A percentile compares a stretch with the other conserved stretches of the same genome.
Conservation (phyloP, 75 land plant species). For the Pinus tabuliformis region DNA sequence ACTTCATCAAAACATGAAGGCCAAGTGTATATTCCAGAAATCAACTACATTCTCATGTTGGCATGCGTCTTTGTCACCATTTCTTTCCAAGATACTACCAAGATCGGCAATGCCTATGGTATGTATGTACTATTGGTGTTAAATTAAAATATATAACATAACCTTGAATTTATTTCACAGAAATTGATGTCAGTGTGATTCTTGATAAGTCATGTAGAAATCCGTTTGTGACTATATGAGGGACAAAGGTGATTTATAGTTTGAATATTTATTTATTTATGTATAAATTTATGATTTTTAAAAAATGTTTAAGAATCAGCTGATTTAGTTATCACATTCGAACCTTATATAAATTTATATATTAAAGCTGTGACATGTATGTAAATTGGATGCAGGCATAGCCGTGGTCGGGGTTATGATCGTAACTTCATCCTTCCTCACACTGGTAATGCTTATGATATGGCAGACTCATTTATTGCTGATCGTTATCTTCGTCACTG, state of each 20-base stretch:
- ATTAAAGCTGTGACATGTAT: no score
- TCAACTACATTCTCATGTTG: slow-evolving; percentile 52
- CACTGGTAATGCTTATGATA: slow-evolving; percentile 43
- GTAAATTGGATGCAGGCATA: slow-evolving; percentile 19
- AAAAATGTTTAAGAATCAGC: no score
- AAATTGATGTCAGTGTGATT: no score
- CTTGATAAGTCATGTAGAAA: no score
- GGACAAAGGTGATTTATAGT: no score
- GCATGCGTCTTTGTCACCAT: slow-evolving; percentile 38
- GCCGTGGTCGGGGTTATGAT: slow-evolving; percentile 42
- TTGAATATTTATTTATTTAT: no score
- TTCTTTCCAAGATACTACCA: slow-evolving; percentile 42
- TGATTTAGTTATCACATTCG: no score
- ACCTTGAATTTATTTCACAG: no score
- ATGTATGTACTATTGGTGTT: neutral
- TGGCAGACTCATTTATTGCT: slow-evolving; percentile 24
- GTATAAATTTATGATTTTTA: no score
- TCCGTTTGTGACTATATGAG: no score
- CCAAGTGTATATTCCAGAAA: slow-evolving; percentile 68
- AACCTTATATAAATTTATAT: no score
- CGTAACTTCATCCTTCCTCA: slow-evolving; percentile 26
- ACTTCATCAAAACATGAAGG: slow-evolving; percentile 58
- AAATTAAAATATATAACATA: no score
- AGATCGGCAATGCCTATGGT: slow-evolving; percentile 72
- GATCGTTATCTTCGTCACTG: slow-evolving; percentile 13